Evolutionary conservation across 2,329 filamentous ascomycete genomes (phyloP).

Genomic region (Leptodontidium sp.): DNA sequence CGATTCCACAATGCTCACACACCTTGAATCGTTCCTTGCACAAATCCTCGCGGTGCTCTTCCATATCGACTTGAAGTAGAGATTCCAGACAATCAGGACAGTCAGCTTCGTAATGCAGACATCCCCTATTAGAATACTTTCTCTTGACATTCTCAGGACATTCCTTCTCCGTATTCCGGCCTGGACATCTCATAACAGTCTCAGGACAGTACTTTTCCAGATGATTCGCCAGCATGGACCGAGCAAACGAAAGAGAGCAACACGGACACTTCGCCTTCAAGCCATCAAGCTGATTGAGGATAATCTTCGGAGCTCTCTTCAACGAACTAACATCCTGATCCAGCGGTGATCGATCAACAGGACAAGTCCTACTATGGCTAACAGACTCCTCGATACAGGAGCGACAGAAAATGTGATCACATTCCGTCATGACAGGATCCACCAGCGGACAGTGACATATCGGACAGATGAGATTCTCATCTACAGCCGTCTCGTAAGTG

Average conservation of each 20-base stretch:
- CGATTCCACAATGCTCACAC: slow-evolving; percentile 42
- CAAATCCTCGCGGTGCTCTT: slow-evolving; percentile 55
- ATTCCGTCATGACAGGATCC: slow-evolving; percentile 66
- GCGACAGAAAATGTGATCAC: slow-evolving; percentile 72
- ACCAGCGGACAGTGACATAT: slow-evolving; percentile 68
- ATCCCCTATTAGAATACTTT: slow-evolving; percentile 59
- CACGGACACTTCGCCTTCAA: slow-evolving; percentile 67
- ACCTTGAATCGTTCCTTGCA: slow-evolving; percentile 51
- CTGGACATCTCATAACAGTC: slow-evolving; percentile 62
- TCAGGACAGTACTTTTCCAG: slow-evolving; percentile 64
- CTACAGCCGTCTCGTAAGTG: slow-evolving; percentile 47
- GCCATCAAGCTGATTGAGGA: slow-evolving; percentile 68
- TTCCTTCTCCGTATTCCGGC: slow-evolving; percentile 48
- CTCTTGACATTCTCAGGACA: slow-evolving; percentile 62
- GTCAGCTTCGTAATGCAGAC: slow-evolving; percentile 59
- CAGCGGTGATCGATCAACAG: slow-evolving; percentile 63
- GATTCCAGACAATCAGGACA: slow-evolving; percentile 63
- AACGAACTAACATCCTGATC: slow-evolving; percentile 45
- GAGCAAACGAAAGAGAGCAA: slow-evolving; percentile 59
- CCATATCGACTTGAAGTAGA: slow-evolving; percentile 56
- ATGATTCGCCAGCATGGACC: slow-evolving; percentile 64
- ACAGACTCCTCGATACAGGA: slow-evolving; percentile 59
- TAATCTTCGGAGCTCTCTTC: slow-evolving; percentile 51
- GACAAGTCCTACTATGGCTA: slow-evolving; percentile 57
- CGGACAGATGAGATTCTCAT: slow-evolving; percentile 51